Evolutionary conservation across 768 basidiomycete genomes (phyloP), one percentile per base, ranked within the genome.

Genomic region (Russula foetens): DNA sequence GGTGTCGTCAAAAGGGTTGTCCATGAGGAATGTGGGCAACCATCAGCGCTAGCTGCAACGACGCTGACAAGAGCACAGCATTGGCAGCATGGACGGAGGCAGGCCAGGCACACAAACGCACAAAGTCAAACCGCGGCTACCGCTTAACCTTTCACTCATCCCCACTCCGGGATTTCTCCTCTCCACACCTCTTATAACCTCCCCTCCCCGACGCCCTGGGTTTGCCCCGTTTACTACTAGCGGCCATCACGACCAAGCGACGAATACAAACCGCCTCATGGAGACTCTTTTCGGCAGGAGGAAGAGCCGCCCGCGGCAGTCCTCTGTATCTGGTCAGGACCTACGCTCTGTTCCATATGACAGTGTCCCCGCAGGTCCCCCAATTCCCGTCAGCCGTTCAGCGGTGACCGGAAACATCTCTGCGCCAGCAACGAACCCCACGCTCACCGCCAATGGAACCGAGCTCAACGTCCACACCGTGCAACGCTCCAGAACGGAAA

Each of bases 341-440:
- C 76, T 90, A 70, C 74, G 77, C 54, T 86, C 86, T 12, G 78
- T 89, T 50, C 88, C 88, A 23, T 90, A 90, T 69, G 86, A 89
- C 75, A 82, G 78, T 69, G 76, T 86, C 38, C 77, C 76, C 23
- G 73, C 81, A n/a, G 74, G 81, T 55, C 81, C 85, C 49, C 87
- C 88, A 26, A 67, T 84, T 41, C 72, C 86, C 41, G 81, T 82
- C 51, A 75, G 72, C 24, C 77, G 65, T 41, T 17, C 52, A 29
- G 4, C 46, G 12, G 54, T 51, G 60, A 67, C 66, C 19, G 63
- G 73, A 23, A 71, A 65, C 51, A 92, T 92, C 64, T 91, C 88
- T 31, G 90, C 90, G 5, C 90, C 90, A 8, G 85, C 87, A 67
- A 90, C 90, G 26, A 92, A 92, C 67, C 90, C 90, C 7, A 83